Evolutionary conservation across 805 yeast species (phyloP), one percentile per base, ranked within the genome.

Genomic region (Starmerella stellata): DNA sequence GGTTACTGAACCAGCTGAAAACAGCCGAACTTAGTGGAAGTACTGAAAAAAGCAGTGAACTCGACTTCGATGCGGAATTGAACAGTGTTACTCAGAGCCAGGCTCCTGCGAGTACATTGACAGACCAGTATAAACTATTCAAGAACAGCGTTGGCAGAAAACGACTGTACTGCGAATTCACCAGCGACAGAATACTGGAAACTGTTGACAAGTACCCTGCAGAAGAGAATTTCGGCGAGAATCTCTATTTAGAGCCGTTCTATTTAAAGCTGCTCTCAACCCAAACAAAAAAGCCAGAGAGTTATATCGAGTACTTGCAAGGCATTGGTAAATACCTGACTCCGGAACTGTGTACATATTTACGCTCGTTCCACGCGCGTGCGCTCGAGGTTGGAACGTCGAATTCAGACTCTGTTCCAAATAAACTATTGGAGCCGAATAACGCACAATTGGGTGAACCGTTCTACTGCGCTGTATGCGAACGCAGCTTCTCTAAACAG

Each of bases 381-480:
- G 57, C 68, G 0, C 60, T 66, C 32, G 78, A 80, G 0, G 53
- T 79, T 15, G 63, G 48, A 4, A 24, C 8, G 35, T 8, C 16
- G 27, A 4, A 20, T 23, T n/a, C 32, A 16, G 17, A 21, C 34
- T 24, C 24, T 17, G 7, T n/a, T n/a, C n/a, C n/a, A n/a, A n/a
- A n/a, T n/a, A n/a, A n/a, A n/a, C n/a, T n/a, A n/a, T n/a, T n/a
- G n/a, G n/a, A n/a, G n/a, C n/a, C n/a, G n/a, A n/a, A n/a, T n/a
- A n/a, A n/a, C n/a, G n/a, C n/a, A n/a, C n/a, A n/a, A n/a, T n/a
- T 21, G 19, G 30, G 27, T 2, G 52, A 42, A 4, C 37, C 49
- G n/a, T 43, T 69, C 1, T 77, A 55, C 46, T 87, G 95, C 53
- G 45, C 55, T 4, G 65, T 68, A 0, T 87, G 95, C 53, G 63